Conservation (phyloP, 2,329 filamentous ascomycete species). For the Nothophoma quercina region DNA sequence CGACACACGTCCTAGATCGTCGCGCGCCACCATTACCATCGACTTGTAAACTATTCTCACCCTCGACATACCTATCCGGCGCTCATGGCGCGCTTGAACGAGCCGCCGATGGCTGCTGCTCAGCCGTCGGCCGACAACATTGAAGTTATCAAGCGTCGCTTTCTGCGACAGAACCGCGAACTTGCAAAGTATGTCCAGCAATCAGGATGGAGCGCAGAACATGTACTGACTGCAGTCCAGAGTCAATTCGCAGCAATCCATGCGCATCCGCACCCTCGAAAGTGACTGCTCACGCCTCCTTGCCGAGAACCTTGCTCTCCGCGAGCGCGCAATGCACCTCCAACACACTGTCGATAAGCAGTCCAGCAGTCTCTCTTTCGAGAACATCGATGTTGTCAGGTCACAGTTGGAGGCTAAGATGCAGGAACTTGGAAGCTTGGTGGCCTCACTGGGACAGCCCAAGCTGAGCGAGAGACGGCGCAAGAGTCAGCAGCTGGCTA, state of each 20-base stretch:
- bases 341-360: constrained; percentile 72
- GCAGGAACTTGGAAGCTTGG: constrained; percentile 71
- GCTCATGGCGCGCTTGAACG: constrained; percentile 83
- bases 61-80: constrained; percentile 46
- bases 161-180: constrained; percentile 83
- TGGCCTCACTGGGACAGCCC: constrained; percentile 67
- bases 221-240: constrained; percentile 48
- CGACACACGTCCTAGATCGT: constrained; percentile 22
- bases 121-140: constrained; percentile 68
- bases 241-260: constrained; percentile 77
- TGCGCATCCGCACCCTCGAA: constrained; percentile 79
- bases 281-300: constrained; percentile 77
- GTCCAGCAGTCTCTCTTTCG: constrained; percentile 65
- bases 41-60: constrained; percentile 37
- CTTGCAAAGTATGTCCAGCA: constrained; percentile 64
- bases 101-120: constrained; percentile 60
- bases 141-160: constrained; percentile 74
- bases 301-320: constrained; percentile 79
- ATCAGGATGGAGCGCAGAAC: not conserved
- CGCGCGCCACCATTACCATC: constrained; percentile 21
- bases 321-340: constrained; percentile 73
- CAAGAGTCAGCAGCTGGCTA: constrained; percentile 60
- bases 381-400: constrained; percentile 74
- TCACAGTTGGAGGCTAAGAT: constrained; percentile 75
- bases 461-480: constrained; percentile 33